Percentiles rank a stretch among this genome's conserved stretches.
phyloP scores from a whole-genome alignment of 2,329 filamentous ascomycete genomes.

The Capronia americana region DNA sequence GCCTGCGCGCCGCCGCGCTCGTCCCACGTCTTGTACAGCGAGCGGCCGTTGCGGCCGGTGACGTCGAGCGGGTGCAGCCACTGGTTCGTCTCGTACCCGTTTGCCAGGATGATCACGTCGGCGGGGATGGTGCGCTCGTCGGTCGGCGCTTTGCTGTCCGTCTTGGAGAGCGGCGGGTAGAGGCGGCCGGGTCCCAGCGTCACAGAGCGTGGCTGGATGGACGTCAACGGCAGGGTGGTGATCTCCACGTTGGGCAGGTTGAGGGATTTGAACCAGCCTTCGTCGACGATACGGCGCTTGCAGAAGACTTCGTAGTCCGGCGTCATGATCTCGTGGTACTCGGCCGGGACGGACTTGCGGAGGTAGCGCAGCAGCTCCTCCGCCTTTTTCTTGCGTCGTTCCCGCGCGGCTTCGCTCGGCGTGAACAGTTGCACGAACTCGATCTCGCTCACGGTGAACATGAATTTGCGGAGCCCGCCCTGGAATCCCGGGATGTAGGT shows the following conservation, averaged over 20 bases:
- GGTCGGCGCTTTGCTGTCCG: conserved; percentile 39
- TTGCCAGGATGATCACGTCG: conserved; percentile 67
- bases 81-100: conserved; percentile 64
- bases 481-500: conserved; percentile 59
- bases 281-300: conserved; percentile 68
- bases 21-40: conserved; percentile 63
- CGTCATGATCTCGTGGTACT: conserved; percentile 67
- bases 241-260: conserved; percentile 61
- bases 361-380: conserved; percentile 55
- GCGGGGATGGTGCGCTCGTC: conserved; percentile 57
- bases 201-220: conserved; percentile 58
- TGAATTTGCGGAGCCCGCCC: conserved; percentile 52
- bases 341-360: conserved; percentile 58
- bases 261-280: conserved; percentile 61
- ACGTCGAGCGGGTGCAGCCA: conserved; percentile 63
- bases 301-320: conserved; percentile 69
- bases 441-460: conserved; percentile 53
- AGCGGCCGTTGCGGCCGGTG: conserved; percentile 57
- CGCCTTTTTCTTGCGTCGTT: conserved; percentile 50
- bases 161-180: conserved; percentile 49
- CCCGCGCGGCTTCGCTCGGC: conserved; percentile 54
- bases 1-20: conserved; percentile 66
- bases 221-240: conserved; percentile 58
- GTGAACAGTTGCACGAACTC: conserved; percentile 49
- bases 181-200: conserved; percentile 58